Percentiles rank a stretch among this genome's conserved stretches.
phyloP scores from a whole-genome alignment of 306 rosid species.

The Cucumis sativus region Cucumber_9930_V3 NC_026660.2:18269501-18270000 shows the following conservation, averaged over 20 bases:
- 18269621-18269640: slow-evolving; percentile 47
- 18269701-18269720: slow-evolving; percentile 77
- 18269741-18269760: slow-evolving; percentile 43
- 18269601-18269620: slow-evolving; percentile 81
- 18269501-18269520: slow-evolving; percentile 91
- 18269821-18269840: slow-evolving; percentile 32
- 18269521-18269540: slow-evolving; percentile 66
- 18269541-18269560: slow-evolving; percentile 75
- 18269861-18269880: slow-evolving; percentile 30
- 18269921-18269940: slow-evolving; percentile 47
- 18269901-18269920: slow-evolving; percentile 44
- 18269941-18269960: slow-evolving; percentile 29
- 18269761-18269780: slow-evolving; percentile 45
- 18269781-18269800: slow-evolving; percentile 88
- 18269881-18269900: slow-evolving; percentile 62
- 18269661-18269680: slow-evolving; percentile 99
- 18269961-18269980: slow-evolving; percentile 44
- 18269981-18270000: not conserved
- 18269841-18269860: slow-evolving; percentile 17
- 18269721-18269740: slow-evolving; percentile 45
- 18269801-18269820: slow-evolving; percentile 84
- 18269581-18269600: slow-evolving; percentile 80
- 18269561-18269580: slow-evolving; percentile 87
- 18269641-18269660: slow-evolving; percentile 24
- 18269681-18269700: slow-evolving; percentile 87